Evolutionary conservation across 345 rosid species (phyloP), one percentile per base, ranked within the genome.

Genomic region (Salix udensis): DNA sequence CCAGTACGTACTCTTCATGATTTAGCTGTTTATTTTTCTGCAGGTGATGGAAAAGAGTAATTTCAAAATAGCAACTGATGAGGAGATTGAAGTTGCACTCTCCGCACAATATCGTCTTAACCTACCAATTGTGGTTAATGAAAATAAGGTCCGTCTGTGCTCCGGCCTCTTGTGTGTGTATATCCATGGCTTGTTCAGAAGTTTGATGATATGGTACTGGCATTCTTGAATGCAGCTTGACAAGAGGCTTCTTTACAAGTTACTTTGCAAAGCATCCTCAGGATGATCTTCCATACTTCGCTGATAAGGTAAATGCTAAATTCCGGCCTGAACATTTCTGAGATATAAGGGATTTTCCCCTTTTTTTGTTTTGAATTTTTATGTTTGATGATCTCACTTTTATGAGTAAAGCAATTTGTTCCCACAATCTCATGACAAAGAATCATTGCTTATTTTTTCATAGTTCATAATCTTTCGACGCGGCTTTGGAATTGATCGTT

Each of bases 41-140:
- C 84, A 93, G 96, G 88, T 91, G 50, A 88, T 90, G 96, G 88
- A 89, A 13, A 88, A 90, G 82, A 90, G 97, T 81, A 91, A 91
- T 79, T 93, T 93, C 81, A 90, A 86, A 83, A 84, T 91, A 52
- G 74, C 82, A 58, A 86, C 89, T 6, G 84, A 88, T 55, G 89
- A 87, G 10, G 96, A 91, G 81, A 83, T 91, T 74, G 87, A 86
- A 44, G 79, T 93, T 74, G 96, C 97, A 19, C 86, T 80, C 64
- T 83, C 93, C 31, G 93, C 85, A 64, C 94, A 93, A 30, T 93
- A 93, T 78, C 91, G 86, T 58, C 85, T 90, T 65, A 91, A 91
- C 86, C 92, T 93, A 55, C 97, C 97, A 5, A 91, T 93, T 65
- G 81, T 74, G 26, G 93, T 91, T 70, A 78, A 93, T 72, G 97